These are phyloP conservation scores for Cyberlindnera japonica DNA, from an alignment of 805 yeast species.

Conservation along the genomic window DNA sequence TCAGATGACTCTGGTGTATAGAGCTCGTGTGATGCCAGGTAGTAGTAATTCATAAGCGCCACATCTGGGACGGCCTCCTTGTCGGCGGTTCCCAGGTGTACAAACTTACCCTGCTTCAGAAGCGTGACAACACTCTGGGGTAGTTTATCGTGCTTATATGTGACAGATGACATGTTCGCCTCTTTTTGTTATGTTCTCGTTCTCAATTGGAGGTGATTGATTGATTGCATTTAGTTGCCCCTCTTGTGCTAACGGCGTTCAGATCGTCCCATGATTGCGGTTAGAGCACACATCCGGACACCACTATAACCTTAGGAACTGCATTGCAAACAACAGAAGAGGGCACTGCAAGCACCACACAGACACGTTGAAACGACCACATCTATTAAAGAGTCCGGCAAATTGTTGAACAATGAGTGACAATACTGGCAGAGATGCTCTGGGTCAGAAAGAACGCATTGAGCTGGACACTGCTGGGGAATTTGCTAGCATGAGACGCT, in stretches of 20 bases:
- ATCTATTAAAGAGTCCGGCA: too few species aligned
- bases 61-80: slow-evolving; percentile 70
- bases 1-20: slow-evolving; percentile 19
- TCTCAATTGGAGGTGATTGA: background rate
- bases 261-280: too few species aligned
- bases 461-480: slow-evolving; percentile 23
- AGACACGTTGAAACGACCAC: too few species aligned
- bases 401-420: background rate
- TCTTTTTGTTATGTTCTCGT: too few species aligned
- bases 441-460: too few species aligned
- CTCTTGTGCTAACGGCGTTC: background rate
- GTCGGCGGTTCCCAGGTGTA: slow-evolving; percentile 81
- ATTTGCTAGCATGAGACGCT: slow-evolving; percentile 19
- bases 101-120: slow-evolving; percentile 59
- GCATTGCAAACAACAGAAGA: background rate
- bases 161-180: slow-evolving; percentile 33
- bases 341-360: slow-evolving; percentile 1
- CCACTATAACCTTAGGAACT: slow-evolving; percentile 1
- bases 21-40: slow-evolving; percentile 41
- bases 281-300: slow-evolving; percentile 4
- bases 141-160: slow-evolving; percentile 28
- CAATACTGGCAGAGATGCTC: background rate
- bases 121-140: slow-evolving; percentile 40
- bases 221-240: background rate
- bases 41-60: slow-evolving; percentile 86